Evolutionary conservation across 495 filamentous ascomycete species (phyloP).

Genomic region (Hyaloscypha variabilis): DNA sequence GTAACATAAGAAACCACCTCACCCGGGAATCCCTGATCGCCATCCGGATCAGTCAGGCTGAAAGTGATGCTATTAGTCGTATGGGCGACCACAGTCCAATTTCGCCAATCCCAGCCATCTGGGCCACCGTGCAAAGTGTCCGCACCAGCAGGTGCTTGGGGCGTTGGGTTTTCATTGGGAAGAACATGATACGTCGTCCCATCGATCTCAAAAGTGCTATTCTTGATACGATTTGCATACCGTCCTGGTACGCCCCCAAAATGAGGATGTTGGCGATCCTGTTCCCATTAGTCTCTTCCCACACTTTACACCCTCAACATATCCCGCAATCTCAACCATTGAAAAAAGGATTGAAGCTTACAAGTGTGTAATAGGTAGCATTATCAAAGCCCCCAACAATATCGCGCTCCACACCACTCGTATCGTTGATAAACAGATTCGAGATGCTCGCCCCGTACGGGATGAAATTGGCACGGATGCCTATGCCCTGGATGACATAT

Average conservation of each 20-base stretch:
- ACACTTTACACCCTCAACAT: not conserved
- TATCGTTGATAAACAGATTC: slow-evolving; percentile 74
- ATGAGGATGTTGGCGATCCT: slow-evolving; percentile 70
- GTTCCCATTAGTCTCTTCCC: not conserved
- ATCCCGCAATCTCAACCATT: too few relatives aligned
- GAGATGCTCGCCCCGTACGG: slow-evolving; percentile 79
- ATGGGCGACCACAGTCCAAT: slow-evolving; percentile 75
- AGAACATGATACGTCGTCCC: slow-evolving; percentile 62
- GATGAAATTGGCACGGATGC: slow-evolving; percentile 75
- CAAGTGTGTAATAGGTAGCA: slow-evolving; percentile 64
- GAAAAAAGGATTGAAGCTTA: not conserved
- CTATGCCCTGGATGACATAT: slow-evolving; percentile 72
- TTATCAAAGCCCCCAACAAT: slow-evolving; percentile 82
- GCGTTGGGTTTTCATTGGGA: slow-evolving; percentile 71
- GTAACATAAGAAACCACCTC: slow-evolving; percentile 78
- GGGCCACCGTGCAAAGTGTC: slow-evolving; percentile 85
- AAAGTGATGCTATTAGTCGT: slow-evolving; percentile 74
- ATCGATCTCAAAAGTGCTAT: slow-evolving; percentile 76
- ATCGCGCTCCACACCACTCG: slow-evolving; percentile 63
- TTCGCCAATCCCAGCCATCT: slow-evolving; percentile 79
- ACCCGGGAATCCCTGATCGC: slow-evolving; percentile 77
- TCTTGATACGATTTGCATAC: slow-evolving; percentile 88
- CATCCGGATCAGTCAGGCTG: slow-evolving; percentile 70
- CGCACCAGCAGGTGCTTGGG: slow-evolving; percentile 41
- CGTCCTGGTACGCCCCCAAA: slow-evolving; percentile 78